Base-by-base conservation (phyloP, 176 grass and related monocot species). In the Triticum aestivum region DNA sequence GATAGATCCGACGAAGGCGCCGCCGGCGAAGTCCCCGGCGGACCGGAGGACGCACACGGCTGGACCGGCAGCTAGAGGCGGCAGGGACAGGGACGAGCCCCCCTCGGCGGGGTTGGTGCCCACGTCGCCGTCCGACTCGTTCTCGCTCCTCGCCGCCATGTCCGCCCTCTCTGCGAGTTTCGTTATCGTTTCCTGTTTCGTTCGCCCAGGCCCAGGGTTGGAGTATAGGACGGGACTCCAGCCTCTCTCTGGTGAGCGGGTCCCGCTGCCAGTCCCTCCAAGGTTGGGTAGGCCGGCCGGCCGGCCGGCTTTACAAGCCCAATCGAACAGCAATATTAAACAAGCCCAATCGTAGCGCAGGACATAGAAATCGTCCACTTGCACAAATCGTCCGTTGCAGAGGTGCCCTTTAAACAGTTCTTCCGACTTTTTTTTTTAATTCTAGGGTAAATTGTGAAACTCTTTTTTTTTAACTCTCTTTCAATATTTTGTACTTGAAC, bases 1-100 rank as follows among this genome's bases (percentile, higher is more conserved):
- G 75, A 99, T 85, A 89, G 92, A 92, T 67, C 97, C 94, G 4
- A 99, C 74, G 42, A 94, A 87, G 49, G 92, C 92, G 39, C 97
- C 94, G 20, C 91, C 92, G 11, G 86, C 79, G 37, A 95, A 90
- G 86, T 99, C 97, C 1, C 91, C 93, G 24, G 77, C 94, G 82
- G 93, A 98, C 77, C 92, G 88, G 39, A 87, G 68, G 64, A 99
- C 5, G 69, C 97, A 99, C 3, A 96, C 92, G 30, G 89, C 85
- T 6, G 94, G 86, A 24, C 84, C 65, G 15, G 84, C 84, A 0
- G 9, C 27, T 9, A 91, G 61, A 10, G 77, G 63, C 10, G 72
- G 59, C 27, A 68, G 65, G 13, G 59, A n/a, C 13, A 12, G 56
- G 23, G 65, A 18, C 9, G 21, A 64, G 23, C 59, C 65, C 44